Percentiles rank a stretch among this genome's conserved stretches.
These are phyloP conservation scores for Cladosporium sp. DNA, from an alignment of 2,329 filamentous ascomycete genomes.

Conservation along the genomic window DNA sequence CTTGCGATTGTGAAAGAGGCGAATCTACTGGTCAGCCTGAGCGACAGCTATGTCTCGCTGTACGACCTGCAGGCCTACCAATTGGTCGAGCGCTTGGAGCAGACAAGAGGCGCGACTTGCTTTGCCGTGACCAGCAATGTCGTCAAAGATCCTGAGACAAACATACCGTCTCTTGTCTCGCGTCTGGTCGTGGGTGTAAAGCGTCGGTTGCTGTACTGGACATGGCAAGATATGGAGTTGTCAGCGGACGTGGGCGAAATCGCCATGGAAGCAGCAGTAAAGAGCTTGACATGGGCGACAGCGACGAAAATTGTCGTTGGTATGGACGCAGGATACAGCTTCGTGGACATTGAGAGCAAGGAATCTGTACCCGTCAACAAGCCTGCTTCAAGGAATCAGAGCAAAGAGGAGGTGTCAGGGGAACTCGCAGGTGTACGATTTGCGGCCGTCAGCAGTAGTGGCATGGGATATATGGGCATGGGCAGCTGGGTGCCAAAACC, in stretches of 20 bases:
- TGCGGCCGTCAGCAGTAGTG: slow-evolving; percentile 76
- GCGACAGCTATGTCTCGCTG: slow-evolving; percentile 84
- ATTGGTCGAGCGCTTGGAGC: slow-evolving; percentile 73
- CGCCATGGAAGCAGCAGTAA: slow-evolving; percentile 76
- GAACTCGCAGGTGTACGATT: slow-evolving; percentile 67
- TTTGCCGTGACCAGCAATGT: slow-evolving; percentile 97
- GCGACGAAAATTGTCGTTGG: slow-evolving; percentile 85
- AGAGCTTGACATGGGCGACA: slow-evolving; percentile 87
- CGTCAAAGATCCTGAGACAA: slow-evolving; percentile 80
- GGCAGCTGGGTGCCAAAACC: slow-evolving; percentile 90
- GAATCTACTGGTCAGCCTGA: slow-evolving; percentile 84
- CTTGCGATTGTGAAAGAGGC: slow-evolving; percentile 95
- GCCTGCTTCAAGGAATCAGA: slow-evolving; percentile 27
- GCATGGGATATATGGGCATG: slow-evolving; percentile 96
- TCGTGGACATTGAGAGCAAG: slow-evolving; percentile 79
- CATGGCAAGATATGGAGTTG: slow-evolving; percentile 93
- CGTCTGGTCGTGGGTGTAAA: slow-evolving; percentile 90
- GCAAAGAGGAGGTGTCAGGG: slow-evolving; percentile 41
- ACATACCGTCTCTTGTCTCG: slow-evolving; percentile 90
- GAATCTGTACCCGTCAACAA: slow-evolving; percentile 71
- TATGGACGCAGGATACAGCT: slow-evolving; percentile 85
- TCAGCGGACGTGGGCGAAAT: slow-evolving; percentile 73
- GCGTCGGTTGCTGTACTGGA: slow-evolving; percentile 84
- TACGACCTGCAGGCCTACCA: slow-evolving; percentile 86
- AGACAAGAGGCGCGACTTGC: slow-evolving; percentile 82